Percentiles rank a stretch among this genome's conserved stretches.
Conservation (phyloP, 2,329 filamentous ascomycete genomes). For the Rutstroemia sp. region DNA sequence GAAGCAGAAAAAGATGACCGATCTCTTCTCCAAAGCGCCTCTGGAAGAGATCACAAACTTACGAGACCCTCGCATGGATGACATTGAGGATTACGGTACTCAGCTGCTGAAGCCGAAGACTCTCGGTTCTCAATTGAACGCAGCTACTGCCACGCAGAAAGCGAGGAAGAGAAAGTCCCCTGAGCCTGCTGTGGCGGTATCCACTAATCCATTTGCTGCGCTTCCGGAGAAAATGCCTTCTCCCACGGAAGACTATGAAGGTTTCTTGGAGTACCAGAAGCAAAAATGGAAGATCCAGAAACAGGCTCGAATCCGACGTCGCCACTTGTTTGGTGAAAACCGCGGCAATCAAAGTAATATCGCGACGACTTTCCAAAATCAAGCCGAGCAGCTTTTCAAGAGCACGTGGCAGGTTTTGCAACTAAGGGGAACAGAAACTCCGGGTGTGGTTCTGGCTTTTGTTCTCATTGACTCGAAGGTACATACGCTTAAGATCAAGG, state of each 20-base stretch:
- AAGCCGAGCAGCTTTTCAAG: constrained; percentile 83
- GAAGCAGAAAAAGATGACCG: constrained; percentile 98
- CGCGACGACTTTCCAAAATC: constrained; percentile 74
- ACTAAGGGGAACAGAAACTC: constrained; percentile 71
- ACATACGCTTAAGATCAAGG: constrained; percentile 79
- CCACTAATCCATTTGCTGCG: constrained; percentile 70
- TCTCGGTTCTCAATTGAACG: constrained; percentile 41
- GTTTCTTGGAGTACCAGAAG: constrained; percentile 91
- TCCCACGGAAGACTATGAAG: constrained; percentile 78
- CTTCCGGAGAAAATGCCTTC: constrained; percentile 79
- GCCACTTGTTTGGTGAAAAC: constrained; percentile 89
- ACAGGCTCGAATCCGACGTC: constrained; percentile 73
- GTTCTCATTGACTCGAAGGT: constrained; percentile 92
- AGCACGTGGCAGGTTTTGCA: constrained; percentile 95
- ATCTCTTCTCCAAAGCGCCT: constrained; percentile 71
- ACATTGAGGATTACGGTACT: constrained; percentile 76
- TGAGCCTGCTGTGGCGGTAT: constrained; percentile 52
- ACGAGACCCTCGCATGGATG: constrained; percentile 47
- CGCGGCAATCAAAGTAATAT: constrained; percentile 60
- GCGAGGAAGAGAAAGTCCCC: constrained; percentile 67
- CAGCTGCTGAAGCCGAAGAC: constrained; percentile 60
- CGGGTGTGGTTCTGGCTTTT: constrained; percentile 80
- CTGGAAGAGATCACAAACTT: constrained; percentile 66
- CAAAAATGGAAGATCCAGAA: constrained; percentile 98
- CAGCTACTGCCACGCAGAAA: constrained; percentile 42